Conservation (phyloP, 192 early-diverging fungal species). For the Coemansia sp. region DNA sequence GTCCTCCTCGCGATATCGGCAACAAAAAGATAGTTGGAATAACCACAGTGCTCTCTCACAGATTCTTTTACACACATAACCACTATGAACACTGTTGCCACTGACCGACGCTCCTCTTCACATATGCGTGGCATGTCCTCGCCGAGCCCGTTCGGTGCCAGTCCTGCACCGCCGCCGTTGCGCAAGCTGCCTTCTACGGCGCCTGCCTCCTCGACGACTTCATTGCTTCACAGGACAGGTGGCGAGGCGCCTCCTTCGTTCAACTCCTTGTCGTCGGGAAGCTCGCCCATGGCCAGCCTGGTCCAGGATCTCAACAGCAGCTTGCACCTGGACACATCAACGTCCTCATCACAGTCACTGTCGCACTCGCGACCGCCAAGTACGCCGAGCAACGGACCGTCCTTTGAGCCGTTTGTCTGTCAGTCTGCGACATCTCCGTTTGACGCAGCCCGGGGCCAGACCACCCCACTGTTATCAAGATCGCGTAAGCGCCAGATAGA, state of each 20-base stretch:
- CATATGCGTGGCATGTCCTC: constrained; percentile 25
- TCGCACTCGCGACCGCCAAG: neutral
- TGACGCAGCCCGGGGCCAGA: neutral
- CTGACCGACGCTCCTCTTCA: constrained; percentile 29
- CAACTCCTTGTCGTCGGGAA: constrained; percentile 1
- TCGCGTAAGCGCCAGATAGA: constrained; percentile 34
- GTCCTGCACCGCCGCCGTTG: neutral
- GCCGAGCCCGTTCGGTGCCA: constrained; percentile 33
- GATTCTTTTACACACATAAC: neutral
- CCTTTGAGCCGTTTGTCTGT: constrained; percentile 22
- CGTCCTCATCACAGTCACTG: neutral
- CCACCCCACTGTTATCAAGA: constrained; percentile 25
- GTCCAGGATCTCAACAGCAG: constrained; percentile 38
- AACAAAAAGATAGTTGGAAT: constrained; percentile 7
- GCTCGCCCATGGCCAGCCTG: constrained; percentile 35
- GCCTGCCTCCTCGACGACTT: constrained; percentile 9
- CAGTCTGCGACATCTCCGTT: constrained; percentile 12
- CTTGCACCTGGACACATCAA: constrained; percentile 24
- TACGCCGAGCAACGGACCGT: constrained; percentile 9
- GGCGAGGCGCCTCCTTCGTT: constrained; percentile 4
- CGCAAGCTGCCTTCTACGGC: constrained; percentile 19
- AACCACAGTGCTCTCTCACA: neutral
- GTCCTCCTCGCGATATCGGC: neutral
- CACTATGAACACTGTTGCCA: constrained; percentile 31
- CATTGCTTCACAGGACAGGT: neutral